A percentile compares a stretch with the other conserved stretches of the same genome.
These are phyloP conservation scores for Teunomyces stri DNA, from an alignment of 805 yeast species.

Conservation along the genomic window DNA sequence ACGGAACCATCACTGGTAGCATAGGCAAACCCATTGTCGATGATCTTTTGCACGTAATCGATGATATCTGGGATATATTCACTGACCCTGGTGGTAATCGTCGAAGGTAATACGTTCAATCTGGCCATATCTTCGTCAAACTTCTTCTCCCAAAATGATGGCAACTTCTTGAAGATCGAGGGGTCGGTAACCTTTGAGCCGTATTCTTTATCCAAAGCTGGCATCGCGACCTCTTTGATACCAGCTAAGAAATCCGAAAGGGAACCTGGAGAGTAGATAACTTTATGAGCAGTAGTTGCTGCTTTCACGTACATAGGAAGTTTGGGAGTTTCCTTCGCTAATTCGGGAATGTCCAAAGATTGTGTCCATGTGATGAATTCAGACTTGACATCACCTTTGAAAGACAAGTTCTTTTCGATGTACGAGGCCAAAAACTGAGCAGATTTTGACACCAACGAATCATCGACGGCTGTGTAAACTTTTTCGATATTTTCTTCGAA, in stretches of 20 bases:
- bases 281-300: conserved; percentile 48
- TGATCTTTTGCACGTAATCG: conserved; percentile 69
- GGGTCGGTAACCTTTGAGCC: conserved; percentile 86
- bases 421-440: conserved; percentile 47
- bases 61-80: conserved; percentile 95
- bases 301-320: conserved; percentile 81
- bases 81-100: conserved; percentile 88
- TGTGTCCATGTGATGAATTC: conserved; percentile 54
- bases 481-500: conserved; percentile 56
- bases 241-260: conserved; percentile 42
- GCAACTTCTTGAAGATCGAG: conserved; percentile 72
- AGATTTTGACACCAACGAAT: conserved; percentile 38
- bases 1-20: conserved; percentile 85
- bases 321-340: conserved; percentile 68
- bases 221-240: conserved; percentile 76
- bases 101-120: conserved; percentile 81
- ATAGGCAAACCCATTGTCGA: conserved; percentile 81
- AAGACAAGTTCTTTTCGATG: conserved; percentile 52
- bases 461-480: conserved; percentile 25
- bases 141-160: conserved; percentile 85
- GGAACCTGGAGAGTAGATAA: conserved; percentile 28
- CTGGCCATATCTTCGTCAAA: conserved; percentile 82
- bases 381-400: conserved; percentile 17
- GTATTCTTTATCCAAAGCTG: conserved; percentile 62
- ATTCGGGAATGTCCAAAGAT: conserved; percentile 47